phyloP scores from a whole-genome alignment of 768 basidiomycete species.

The Calocybe indica region DNA sequence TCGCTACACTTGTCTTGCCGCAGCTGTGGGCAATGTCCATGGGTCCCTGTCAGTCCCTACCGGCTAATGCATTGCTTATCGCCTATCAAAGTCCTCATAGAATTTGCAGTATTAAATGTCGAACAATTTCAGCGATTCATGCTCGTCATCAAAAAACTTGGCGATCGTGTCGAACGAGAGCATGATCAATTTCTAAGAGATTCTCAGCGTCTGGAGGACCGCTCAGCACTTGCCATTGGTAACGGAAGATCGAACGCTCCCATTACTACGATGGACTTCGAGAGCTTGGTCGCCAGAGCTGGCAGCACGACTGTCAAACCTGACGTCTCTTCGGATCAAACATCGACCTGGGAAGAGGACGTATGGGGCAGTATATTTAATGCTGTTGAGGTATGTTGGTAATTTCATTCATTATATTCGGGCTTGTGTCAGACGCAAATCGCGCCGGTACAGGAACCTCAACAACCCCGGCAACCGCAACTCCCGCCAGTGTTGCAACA shows the following conservation, averaged over 20 bases:
- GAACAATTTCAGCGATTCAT: constrained; percentile 93
- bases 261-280: constrained; percentile 61
- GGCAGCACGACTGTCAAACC: constrained; percentile 40
- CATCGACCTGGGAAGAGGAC: constrained; percentile 70
- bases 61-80: too few relatives aligned
- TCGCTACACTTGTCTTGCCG: constrained; percentile 82
- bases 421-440: too few relatives aligned
- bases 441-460: constrained; percentile 28
- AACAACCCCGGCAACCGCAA: constrained; percentile 46
- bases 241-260: constrained; percentile 24
- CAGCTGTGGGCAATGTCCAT: constrained; percentile 98
- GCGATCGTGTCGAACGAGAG: constrained; percentile 87
- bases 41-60: constrained; percentile 66
- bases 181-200: constrained; percentile 91
- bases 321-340: constrained; percentile 30
- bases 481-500: too few relatives aligned
- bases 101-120: constrained; percentile 58
- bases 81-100: background rate
- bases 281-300: constrained; percentile 69
- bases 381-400: constrained; percentile 40
- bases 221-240: constrained; percentile 43
- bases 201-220: constrained; percentile 85
- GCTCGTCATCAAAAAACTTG: constrained; percentile 68
- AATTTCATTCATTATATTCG: too few relatives aligned
- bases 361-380: constrained; percentile 76